Percentiles rank a stretch among this genome's conserved stretches.
phyloP scores from a whole-genome alignment of 768 basidiomycete species.

The Tephrocybe sp. region DNA sequence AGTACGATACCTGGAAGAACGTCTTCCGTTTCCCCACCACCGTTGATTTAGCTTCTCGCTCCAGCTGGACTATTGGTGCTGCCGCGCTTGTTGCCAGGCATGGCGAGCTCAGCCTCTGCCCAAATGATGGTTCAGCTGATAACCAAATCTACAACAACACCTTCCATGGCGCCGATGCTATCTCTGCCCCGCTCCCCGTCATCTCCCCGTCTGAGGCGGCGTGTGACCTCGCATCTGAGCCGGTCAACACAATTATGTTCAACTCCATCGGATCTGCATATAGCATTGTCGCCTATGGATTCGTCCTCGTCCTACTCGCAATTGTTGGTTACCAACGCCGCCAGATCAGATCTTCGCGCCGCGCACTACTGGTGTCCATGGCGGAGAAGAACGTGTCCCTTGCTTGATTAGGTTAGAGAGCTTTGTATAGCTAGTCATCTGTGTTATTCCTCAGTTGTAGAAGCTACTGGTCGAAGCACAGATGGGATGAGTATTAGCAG shows the following conservation, averaged over 20 bases:
- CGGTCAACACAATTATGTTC: not conserved
- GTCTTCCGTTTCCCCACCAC: slow-evolving; percentile 14
- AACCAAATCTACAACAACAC: not conserved
- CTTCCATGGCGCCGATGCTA: not conserved
- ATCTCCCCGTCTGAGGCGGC: not conserved
- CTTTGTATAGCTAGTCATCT: too few relatives aligned
- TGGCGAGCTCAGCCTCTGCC: slow-evolving; percentile 9
- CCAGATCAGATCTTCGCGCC: not conserved
- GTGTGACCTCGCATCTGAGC: not conserved
- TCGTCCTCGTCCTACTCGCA: slow-evolving; percentile 1
- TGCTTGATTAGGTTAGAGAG: not conserved
- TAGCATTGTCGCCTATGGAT: not conserved
- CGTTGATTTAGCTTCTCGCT: slow-evolving; percentile 8
- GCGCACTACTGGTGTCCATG: not conserved
- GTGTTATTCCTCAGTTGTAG: too few relatives aligned
- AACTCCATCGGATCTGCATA: not conserved
- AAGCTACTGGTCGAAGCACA: too few relatives aligned
- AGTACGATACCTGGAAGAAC: slow-evolving; percentile 14
- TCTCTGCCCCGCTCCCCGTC: not conserved
- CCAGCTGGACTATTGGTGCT: slow-evolving; percentile 13
- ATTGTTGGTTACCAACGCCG: slow-evolving; percentile 7
- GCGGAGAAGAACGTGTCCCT: not conserved
- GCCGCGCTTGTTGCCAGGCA: slow-evolving; percentile 12
- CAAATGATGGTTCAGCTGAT: not conserved
- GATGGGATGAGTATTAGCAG: too few relatives aligned